These are phyloP conservation scores for Phialophora macrospora DNA, from an alignment of 2,329 filamentous ascomycete species.

Conservation along the genomic window DNA sequence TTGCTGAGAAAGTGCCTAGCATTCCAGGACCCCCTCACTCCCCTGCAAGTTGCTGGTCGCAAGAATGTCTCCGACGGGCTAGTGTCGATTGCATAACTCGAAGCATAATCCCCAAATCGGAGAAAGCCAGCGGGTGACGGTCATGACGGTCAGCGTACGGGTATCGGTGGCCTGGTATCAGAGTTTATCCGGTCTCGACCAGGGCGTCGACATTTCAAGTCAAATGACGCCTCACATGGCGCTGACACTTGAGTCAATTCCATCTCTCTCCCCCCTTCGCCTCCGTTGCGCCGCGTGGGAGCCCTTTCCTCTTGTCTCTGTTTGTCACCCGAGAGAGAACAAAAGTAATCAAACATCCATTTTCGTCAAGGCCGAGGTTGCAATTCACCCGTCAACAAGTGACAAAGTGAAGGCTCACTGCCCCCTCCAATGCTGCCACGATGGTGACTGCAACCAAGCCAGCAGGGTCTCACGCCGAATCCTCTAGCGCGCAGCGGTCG, in stretches of 20 bases:
- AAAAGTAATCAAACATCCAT: conserved; percentile 14
- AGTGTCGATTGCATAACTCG: conserved; percentile 19
- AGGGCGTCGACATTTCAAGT: conserved; percentile 13
- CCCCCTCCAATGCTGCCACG: neutral
- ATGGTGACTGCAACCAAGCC: neutral
- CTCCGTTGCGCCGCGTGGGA: neutral
- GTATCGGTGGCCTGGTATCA: neutral
- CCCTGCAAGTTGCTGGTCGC: conserved; percentile 2
- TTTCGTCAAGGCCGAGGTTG: neutral
- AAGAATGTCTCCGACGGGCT: conserved; percentile 3
- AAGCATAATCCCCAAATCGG: conserved; percentile 19
- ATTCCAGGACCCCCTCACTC: conserved; percentile 1
- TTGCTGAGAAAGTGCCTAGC: conserved; percentile 10
- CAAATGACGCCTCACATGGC: conserved; percentile 10
- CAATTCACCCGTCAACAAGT: neutral
- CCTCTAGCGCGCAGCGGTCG: neutral
- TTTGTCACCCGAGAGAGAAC: neutral
- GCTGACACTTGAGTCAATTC: neutral
- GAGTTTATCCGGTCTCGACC: conserved; percentile 11
- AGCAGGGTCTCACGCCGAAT: neutral
- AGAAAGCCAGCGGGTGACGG: neutral
- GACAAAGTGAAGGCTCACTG: neutral
- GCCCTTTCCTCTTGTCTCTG: neutral
- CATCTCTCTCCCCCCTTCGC: neutral
- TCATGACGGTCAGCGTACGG: neutral